A percentile compares a stretch with the other conserved stretches of the same genome.
phyloP scores from a whole-genome alignment of 2,329 filamentous ascomycete species.

The Ceratocystis smalleyi region DNA sequence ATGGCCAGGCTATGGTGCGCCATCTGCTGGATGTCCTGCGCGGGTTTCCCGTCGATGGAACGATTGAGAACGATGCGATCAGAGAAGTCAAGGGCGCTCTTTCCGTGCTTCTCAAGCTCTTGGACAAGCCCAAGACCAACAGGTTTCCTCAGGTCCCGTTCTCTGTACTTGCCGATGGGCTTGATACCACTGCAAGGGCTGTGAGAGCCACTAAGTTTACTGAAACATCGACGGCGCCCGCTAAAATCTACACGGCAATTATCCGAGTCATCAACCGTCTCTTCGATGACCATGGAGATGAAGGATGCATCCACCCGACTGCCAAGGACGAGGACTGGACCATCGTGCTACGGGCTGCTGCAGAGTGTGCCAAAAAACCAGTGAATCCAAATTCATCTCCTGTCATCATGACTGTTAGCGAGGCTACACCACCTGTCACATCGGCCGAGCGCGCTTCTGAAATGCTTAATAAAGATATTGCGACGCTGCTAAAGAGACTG shows the following conservation, averaged over 20 bases:
- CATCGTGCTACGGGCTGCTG: conserved; percentile 42
- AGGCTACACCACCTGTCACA: background rate
- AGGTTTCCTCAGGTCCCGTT: conserved; percentile 46
- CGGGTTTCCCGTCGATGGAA: conserved; percentile 31
- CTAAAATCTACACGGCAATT: conserved; percentile 32
- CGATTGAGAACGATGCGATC: conserved; percentile 35
- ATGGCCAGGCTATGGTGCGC: conserved; percentile 52
- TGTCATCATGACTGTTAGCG: background rate
- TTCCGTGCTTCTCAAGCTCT: conserved; percentile 48
- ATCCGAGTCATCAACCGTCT: conserved; percentile 37
- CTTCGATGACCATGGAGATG: conserved; percentile 35
- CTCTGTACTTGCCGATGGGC: conserved; percentile 41
- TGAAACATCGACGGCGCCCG: conserved; percentile 22
- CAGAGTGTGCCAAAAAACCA: conserved; percentile 30
- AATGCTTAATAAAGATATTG: conserved; percentile 30
- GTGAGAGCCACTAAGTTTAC: conserved; percentile 12
- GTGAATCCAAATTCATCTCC: conserved; percentile 6
- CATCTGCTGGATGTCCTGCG: conserved; percentile 48
- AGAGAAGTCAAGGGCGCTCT: conserved; percentile 48
- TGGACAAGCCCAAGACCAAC: conserved; percentile 36
- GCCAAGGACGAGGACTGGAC: conserved; percentile 53
- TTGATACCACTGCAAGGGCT: conserved; percentile 26
- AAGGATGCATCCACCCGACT: conserved; percentile 38
- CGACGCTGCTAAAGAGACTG: conserved; percentile 32
- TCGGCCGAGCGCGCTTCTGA: conserved; percentile 23